These are phyloP conservation scores for Candolleomyces efflorescens DNA, from an alignment of 768 basidiomycete genomes.

Conservation along the genomic window DNA sequence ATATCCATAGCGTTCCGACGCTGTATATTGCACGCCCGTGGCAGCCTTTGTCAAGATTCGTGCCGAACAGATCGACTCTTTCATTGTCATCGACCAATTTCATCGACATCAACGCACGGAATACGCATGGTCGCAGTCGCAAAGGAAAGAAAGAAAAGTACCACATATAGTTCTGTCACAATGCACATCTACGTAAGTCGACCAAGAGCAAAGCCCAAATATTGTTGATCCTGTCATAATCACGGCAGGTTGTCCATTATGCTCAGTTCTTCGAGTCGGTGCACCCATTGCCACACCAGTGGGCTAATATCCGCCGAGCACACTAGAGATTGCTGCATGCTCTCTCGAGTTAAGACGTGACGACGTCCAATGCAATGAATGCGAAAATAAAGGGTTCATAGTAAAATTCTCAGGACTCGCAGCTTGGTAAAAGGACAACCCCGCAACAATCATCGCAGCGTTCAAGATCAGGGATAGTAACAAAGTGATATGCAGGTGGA, in stretches of 20 bases:
- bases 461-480: background rate
- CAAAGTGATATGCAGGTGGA: background rate
- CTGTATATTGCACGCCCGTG: no score
- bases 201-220: constrained; percentile 24
- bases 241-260: constrained; percentile 20
- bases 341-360: constrained; percentile 8
- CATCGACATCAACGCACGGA: background rate
- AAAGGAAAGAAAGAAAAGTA: no score
- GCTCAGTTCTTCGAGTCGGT: constrained; percentile 13
- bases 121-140: no score
- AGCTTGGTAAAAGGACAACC: background rate
- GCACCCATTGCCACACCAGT: constrained; percentile 24
- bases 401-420: background rate
- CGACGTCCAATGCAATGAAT: background rate
- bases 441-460: background rate
- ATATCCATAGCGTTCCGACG: no score
- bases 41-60: background rate
- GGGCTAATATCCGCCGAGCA: constrained; percentile 20
- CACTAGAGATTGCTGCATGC: constrained; percentile 20
- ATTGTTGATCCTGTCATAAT: constrained; percentile 20
- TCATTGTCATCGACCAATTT: constrained; percentile 5
- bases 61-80: background rate
- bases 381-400: background rate
- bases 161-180: no score
- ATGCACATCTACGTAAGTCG: constrained; percentile 5